Evolutionary conservation across 352 stramenopile genomes (phyloP), one percentile per base, ranked within the genome.

Genomic region (Globisporangium cystogenes): DNA sequence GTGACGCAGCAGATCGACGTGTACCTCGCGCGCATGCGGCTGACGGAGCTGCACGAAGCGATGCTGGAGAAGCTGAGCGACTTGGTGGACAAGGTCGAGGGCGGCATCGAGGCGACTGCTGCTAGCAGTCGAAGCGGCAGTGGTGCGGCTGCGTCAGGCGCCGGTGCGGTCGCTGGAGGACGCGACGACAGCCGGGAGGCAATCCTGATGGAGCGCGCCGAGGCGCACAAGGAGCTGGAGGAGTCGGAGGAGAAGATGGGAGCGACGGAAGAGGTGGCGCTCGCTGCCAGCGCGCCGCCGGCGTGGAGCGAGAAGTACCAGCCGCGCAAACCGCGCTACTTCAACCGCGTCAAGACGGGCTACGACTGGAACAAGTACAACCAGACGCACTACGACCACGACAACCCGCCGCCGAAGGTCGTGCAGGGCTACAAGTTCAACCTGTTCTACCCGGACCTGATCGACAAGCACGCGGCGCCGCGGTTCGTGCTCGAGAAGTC

Each of bases 361-460:
- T 99, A 98, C 70, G 96, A 99, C 72, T 99, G 97, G 96, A 99
- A 99, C 85, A 98, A 98, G 76, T 99, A 99, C 88, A 99, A 99
- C 76, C 96, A 99, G 70, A 98, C 96, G 47, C 97, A 99, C 73
- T 99, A 99, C 72, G 97, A 99, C 80, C 83, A 95, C 61, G 97
- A 99, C 68, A 99, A 99, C 64, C 97, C 97, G 57, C 97, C 97
- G 37, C 97, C 97, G n/a, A 99, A 99, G 78, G 96, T 98, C 48
- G 96, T 99, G 21, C 96, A 99, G 68, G 97, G 97, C 37, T 99
- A 99, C 87, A 99, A 99, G 68, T 99, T 99, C 79, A 99, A 99
- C 55, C 74, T 99, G 35, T 99, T 99, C 61, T 99, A 99, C 76
- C 96, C 97, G 40, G 97, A 99, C 67, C 82, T 99, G 18, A 96